A percentile compares a stretch with the other conserved stretches of the same genome.
These are phyloP conservation scores for Geotrichum carabidarum DNA, from an alignment of 1,139 yeast genomes.

Conservation along the genomic window DNA sequence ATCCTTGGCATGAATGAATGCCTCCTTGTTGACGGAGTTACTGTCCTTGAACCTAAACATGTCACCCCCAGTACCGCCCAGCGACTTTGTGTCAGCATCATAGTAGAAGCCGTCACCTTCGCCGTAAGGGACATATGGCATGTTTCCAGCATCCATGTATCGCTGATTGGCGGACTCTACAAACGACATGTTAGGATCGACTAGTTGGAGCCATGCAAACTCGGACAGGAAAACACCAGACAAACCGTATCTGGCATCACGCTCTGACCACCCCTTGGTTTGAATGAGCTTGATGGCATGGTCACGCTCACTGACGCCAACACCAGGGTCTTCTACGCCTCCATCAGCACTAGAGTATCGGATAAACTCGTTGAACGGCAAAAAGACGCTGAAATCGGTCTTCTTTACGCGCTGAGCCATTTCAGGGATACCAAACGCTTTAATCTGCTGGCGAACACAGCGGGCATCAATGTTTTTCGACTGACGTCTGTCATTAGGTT, in stretches of 20 bases:
- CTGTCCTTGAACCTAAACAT: constrained; percentile 37
- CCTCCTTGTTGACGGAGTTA: constrained; percentile 30
- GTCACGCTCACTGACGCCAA: constrained; percentile 34
- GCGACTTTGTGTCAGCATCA: constrained; percentile 36
- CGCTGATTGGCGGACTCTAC: constrained; percentile 31
- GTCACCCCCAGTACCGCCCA: constrained; percentile 38
- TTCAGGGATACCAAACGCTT: constrained; percentile 42
- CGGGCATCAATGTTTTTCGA: constrained; percentile 41
- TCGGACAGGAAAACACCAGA: constrained; percentile 42
- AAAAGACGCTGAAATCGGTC: constrained; percentile 39
- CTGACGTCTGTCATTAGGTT: constrained; percentile 41
- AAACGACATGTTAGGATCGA: constrained; percentile 39
- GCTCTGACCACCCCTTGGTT: constrained; percentile 36
- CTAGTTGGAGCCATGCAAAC: constrained; percentile 40
- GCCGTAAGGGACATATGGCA: constrained; percentile 23
- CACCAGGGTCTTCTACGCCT: constrained; percentile 22
- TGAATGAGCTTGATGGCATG: constrained; percentile 33
- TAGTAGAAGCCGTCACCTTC: constrained; percentile 33
- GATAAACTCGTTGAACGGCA: constrained; percentile 40
- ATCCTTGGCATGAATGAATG: constrained; percentile 33
- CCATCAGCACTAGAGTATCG: constrained; percentile 29
- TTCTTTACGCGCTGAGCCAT: constrained; percentile 38
- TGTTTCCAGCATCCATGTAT: constrained; percentile 29
- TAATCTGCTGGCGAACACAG: constrained; percentile 42
- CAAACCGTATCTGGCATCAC: constrained; percentile 41